phyloP scores from a whole-genome alignment of 208 protist genomes.

The Leishmania mexicana region DNA sequence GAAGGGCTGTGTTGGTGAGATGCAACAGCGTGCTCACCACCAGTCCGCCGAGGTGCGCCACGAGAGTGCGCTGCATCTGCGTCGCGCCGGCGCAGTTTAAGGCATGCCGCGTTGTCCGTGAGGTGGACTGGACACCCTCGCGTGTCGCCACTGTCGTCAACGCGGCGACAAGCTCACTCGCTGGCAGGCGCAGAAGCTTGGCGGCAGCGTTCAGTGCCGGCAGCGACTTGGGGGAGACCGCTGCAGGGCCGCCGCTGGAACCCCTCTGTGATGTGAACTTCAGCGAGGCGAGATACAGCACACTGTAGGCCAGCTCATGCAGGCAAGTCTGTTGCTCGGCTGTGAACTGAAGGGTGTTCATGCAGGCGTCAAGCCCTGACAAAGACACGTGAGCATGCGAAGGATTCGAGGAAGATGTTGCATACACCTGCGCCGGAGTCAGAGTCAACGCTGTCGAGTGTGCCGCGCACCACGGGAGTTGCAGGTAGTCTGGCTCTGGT shows the following conservation, averaged over 20 bases:
- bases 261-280: constrained; percentile 7
- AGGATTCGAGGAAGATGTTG: not conserved
- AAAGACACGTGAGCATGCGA: not conserved
- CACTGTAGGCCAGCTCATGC: constrained; percentile 3
- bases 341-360: constrained; percentile 8
- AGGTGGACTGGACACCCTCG: not conserved
- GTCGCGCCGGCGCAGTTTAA: constrained; percentile 26
- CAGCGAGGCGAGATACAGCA: constrained; percentile 9
- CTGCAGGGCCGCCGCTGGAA: not conserved
- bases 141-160: constrained; percentile 19
- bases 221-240: constrained; percentile 1
- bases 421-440: not conserved
- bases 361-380: not conserved
- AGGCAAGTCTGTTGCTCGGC: constrained; percentile 8
- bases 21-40: constrained; percentile 19
- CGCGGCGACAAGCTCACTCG: constrained; percentile 9
- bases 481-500: constrained; percentile 4
- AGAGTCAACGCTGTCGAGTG: not conserved
- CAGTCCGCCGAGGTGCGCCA: constrained; percentile 20
- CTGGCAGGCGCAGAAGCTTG: constrained; percentile 9
- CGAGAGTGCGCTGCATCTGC: constrained; percentile 24
- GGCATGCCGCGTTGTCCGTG: constrained; percentile 3
- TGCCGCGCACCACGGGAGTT: constrained; percentile 6
- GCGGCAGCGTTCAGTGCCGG: constrained; percentile 8
- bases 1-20: constrained; percentile 10